Evolutionary conservation across 257 asterid genomes (phyloP), one percentile per base, ranked within the genome.

Genomic region (Lavandula angustifolia): DNA sequence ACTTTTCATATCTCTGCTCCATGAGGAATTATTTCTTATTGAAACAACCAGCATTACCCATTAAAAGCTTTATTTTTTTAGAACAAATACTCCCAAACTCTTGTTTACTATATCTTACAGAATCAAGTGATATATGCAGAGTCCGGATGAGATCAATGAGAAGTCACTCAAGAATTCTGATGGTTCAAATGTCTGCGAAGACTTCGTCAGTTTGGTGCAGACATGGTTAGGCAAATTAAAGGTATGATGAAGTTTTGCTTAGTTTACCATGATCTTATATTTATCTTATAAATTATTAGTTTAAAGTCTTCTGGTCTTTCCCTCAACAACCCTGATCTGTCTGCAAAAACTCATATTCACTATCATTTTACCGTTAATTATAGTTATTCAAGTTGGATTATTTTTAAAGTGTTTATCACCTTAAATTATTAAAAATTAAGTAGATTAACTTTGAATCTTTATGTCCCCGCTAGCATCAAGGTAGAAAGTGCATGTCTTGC

Each of bases 61-160:
- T 3, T 17, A 8, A 27, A 7, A 8, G 3, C 14, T 13, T 5
- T n/a, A 46, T 7, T 17, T 50, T 49, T 17, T 50, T 17, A 27
- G 14, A 46, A 18, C 1, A 17, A 7, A 42, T 42, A 35, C 13
- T 35, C 12, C 63, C 49, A 9, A 57, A 49, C 6, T 31, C 34
- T 29, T 51, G 5, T 58, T 31, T 6, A 44, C 72, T 40, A 70
- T 62, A 62, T 22, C 27, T 69, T 64, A 69, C 67, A 63, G 35
- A 10, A 16, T 59, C 70, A 60, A 62, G 3, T 73, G 60, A 74
- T 77, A 60, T 46, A 9, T 80, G 84, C 95, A 92, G 97, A 81
- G 92, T 73, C 77, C 86, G 55, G 94, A 89, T 64, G 99, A 92
- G 85, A 92, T 92, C 53, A 73, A 69, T 57, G 90, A 92, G 56